Conservation (phyloP, 164 flowering plant genomes). For the Vitis amurensis region DNA sequence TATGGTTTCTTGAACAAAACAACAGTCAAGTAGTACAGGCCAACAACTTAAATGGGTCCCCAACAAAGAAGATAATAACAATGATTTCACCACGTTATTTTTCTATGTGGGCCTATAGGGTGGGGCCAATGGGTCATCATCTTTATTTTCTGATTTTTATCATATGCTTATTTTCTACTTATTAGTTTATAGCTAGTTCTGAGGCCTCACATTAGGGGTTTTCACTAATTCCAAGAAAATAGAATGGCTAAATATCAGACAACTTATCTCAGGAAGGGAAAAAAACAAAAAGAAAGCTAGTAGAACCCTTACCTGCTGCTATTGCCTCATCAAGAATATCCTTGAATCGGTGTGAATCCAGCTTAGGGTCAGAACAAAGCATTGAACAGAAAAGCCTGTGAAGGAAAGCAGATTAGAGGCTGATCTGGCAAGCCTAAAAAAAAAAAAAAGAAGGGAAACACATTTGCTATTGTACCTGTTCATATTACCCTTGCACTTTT, state of each 20-base stretch:
- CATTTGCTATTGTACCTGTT: constrained; percentile 45
- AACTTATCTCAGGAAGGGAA: neutral
- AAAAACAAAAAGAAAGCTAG: neutral
- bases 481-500: constrained; percentile 87
- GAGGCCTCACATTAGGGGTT: neutral
- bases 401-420: neutral
- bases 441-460: neutral
- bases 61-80: no score
- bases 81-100: no score
- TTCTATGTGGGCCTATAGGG: no score
- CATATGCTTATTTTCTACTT: neutral
- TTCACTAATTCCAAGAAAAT: neutral
- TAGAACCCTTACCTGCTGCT: constrained; percentile 55
- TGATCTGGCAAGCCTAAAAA: constrained; percentile 3
- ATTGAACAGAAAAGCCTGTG: constrained; percentile 90
- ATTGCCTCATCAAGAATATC: constrained; percentile 88
- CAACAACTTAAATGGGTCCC: no score
- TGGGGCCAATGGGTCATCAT: no score
- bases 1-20: no score
- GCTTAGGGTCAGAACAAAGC: constrained; percentile 90
- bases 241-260: neutral
- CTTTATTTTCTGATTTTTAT: no score
- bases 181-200: neutral
- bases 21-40: no score
- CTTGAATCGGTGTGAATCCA: constrained; percentile 96